Conservation (phyloP, 257 asterid genomes). For the Schizonepeta tenuifolia region DNA sequence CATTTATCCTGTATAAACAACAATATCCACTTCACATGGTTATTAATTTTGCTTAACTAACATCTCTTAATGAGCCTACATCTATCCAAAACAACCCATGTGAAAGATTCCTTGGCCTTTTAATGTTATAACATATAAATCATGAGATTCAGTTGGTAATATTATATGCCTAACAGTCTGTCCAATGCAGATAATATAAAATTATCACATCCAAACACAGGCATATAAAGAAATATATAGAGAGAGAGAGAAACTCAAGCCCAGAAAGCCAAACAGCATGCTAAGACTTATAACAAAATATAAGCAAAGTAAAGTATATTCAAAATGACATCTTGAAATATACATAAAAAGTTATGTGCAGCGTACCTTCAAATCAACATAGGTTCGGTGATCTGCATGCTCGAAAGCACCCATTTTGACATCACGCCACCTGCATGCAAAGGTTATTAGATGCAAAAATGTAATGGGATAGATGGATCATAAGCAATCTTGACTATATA, state of each 20-base stretch:
- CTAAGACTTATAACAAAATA: not conserved
- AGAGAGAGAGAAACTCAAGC: not conserved
- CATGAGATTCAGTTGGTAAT: slow-evolving; percentile 36
- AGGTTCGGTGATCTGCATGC: slow-evolving; percentile 89
- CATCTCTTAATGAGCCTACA: not conserved
- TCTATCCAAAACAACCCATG: slow-evolving; percentile 36
- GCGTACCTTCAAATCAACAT: slow-evolving; percentile 88
- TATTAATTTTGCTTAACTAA: slow-evolving; percentile 23
- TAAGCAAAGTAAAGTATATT: not conserved
- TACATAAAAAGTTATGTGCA: not conserved
- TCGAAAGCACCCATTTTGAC: slow-evolving; percentile 89
- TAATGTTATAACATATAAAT: slow-evolving; percentile 33
- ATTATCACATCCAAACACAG: slow-evolving; percentile 20
- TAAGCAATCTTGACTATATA: not conserved
- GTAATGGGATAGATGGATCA: slow-evolving; percentile 8
- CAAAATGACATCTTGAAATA: not conserved
- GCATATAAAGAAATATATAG: not conserved
- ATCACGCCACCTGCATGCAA: slow-evolving; percentile 89
- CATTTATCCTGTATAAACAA: slow-evolving; percentile 74
- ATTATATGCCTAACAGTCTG: slow-evolving; percentile 40
- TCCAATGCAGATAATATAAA: slow-evolving; percentile 30
- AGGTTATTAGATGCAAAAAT: not conserved
- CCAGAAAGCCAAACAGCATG: not conserved
- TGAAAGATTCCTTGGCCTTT: slow-evolving; percentile 36
- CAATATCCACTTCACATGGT: slow-evolving; percentile 25